Base-by-base conservation (phyloP, 352 stramenopile species). In the Phytopythium helicoides region DNA sequence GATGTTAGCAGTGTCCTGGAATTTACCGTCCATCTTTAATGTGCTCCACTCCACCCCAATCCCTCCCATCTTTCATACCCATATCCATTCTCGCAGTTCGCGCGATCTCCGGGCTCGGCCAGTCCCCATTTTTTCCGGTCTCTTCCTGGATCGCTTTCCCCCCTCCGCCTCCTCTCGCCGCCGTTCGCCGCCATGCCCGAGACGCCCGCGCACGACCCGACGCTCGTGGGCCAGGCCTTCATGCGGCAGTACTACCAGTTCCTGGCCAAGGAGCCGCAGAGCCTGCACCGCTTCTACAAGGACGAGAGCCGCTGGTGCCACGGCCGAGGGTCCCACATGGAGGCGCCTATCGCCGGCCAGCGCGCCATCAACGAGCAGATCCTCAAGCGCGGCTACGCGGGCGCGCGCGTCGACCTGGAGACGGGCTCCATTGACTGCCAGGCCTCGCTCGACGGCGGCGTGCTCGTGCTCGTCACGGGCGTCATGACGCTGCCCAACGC, bases 201-300 rank as follows among this genome's bases (percentile, higher is more conserved):
- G 68, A 81, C 46, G 34, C 23, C 56, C 39, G 26, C 41, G 45
- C 56, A 54, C 35, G 47, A 45, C 25, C 25, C 52, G 55, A 58
- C 59, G 37, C 81, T 71, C 45, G 85, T 95, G 47, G 85, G 85
- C 52, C 90, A 83, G 64, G 86, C 85, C 34, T 95, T 95, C 62
- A 91, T 95, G 74, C 81, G 81, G 47, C 85, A 95, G 73, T 95
- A 95, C 71, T 95, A 95, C 69, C 81, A 92, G 56, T 79, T 95
- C 47, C 65, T 95, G 56, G 82, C 81, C 50, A 90, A 92, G 58
- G 78, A 89, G 49, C 85, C 85, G 52, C 75, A 83, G 59, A 91
- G 77, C 42, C 70, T 95, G 51, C 85, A 95, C 62, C 85, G 85
- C 39, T 95, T 95, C 60, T 95, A 95, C 65, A 95, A 95, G 81